Base-by-base conservation (phyloP, 2,329 filamentous ascomycete species). In the Drechslera avenae region DNA sequence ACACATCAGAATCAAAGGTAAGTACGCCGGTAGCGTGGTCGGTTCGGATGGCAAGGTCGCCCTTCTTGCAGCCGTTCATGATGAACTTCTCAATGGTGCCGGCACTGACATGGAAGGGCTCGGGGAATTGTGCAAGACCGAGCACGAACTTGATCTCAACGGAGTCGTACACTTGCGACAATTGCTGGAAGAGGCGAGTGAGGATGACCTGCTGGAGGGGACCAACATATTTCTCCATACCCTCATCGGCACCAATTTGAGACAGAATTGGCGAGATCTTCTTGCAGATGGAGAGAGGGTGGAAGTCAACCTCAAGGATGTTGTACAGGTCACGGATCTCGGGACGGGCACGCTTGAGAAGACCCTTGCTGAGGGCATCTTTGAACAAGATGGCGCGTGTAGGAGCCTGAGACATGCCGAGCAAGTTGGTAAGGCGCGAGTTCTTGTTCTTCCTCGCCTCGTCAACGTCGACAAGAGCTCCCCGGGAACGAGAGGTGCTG, bases 21-120 rank as follows among this genome's bases (percentile, higher is more conserved):
- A 99, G 85, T 41, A 97, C 90, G 54, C 94, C 91, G 46, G 92
- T 93, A 56, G 91, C 91, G 73, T 99, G 94, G 72, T 97, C 90
- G 77, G 97, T 91, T 56, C 94, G 91, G 66, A 99, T 95, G 46
- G 94, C 89, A 37, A 99, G 83, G 67, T 99, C 94, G 50, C 94
- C 94, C 85, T 99, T 99, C 86, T 99, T 99, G 84, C 96, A 97
- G 59, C 94, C 94, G 76, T 99, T 99, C 94, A 99, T 99, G 82
- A 99, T 97, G 82, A 99, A 99, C 80, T 97, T 99, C 82, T 99
- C 94, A 62, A 99, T 95, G 56, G 90, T 96, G 61, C 88, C 86
- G 46, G 89, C 87, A 58, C 85, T 89, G 62, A 97, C 91, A 78
- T 97, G 89, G 84, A 95, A 97, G 34, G 94, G 91, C 73, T 96